A percentile compares a stretch with the other conserved stretches of the same genome.
Evolutionary conservation across 495 filamentous ascomycete genomes (phyloP).

Genomic region (Friedmanniomyces endolithicus): DNA sequence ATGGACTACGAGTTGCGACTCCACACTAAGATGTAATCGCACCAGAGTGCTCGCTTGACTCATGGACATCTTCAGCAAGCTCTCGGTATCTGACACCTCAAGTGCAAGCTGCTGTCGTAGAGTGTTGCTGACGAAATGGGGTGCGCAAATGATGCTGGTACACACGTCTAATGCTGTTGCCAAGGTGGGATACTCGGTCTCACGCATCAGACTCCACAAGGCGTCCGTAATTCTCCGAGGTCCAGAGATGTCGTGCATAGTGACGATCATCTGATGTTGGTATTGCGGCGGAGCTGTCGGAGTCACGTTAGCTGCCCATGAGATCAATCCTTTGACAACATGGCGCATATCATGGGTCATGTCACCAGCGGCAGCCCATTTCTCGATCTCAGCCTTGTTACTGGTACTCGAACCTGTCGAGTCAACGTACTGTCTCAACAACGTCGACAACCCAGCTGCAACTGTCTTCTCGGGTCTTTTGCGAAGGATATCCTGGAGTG

Average conservation of each 20-base stretch:
- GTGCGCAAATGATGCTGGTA: conserved; percentile 60
- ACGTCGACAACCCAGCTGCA: conserved; percentile 57
- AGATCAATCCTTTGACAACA: conserved; percentile 53
- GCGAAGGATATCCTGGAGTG: conserved; percentile 58
- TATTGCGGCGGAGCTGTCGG: conserved; percentile 61
- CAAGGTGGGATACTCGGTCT: not conserved
- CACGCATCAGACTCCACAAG: conserved; percentile 1
- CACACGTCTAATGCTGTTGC: conserved; percentile 61
- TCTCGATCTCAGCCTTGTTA: conserved; percentile 60
- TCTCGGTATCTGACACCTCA: conserved; percentile 47
- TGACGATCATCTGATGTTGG: conserved; percentile 62
- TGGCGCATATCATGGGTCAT: conserved; percentile 49
- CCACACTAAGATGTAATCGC: conserved; percentile 61
- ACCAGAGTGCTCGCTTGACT: conserved; percentile 58
- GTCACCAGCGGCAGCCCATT: conserved; percentile 51
- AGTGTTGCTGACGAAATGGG: conserved; percentile 36
- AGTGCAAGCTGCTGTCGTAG: conserved; percentile 59
- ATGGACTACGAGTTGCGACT: conserved; percentile 36
- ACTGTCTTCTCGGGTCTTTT: conserved; percentile 55
- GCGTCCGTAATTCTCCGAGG: conserved; percentile 46
- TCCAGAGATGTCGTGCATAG: conserved; percentile 57
- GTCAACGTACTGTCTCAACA: conserved; percentile 55
- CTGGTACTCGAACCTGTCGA: conserved; percentile 53
- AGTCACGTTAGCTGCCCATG: conserved; percentile 54
- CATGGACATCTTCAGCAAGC: conserved; percentile 47